Base-by-base conservation (phyloP, 768 basidiomycete genomes). In the Termitomyces sp. region DNA sequence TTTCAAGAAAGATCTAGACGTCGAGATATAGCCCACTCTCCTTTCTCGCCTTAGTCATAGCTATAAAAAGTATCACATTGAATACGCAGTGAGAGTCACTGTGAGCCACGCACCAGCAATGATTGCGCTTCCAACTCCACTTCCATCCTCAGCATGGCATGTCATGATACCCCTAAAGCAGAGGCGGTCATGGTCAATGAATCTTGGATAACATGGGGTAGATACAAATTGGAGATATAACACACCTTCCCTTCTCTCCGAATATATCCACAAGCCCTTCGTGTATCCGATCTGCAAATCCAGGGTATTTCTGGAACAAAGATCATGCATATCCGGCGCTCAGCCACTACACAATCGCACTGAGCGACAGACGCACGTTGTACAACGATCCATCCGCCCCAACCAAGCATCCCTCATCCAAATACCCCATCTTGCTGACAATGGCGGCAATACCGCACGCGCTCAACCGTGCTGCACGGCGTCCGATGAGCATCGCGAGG, bases 361-460 rank as follows among this genome's bases (percentile, higher is more conserved):
- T 24, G 4, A 17, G 22, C 1, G n/a, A 26, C 22, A 32, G 5
- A 74, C 87, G 58, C 58, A 94, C 93, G 64, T 95, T 96, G 71
- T 98, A 98, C 63, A 98, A 70, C n/a, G 87, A 90, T 3, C 96
- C 96, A 66, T 98, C 96, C 2, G 93, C 93, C 44, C 91, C 94
- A 19, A 96, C 91, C 2, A 79, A 72, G 67, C 94, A 95, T 0
- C 90, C 92, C 58, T 94, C 86, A 17, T 98, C 95, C 3, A 98
- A 75, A 64, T 93, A 92, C 0, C 87, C 90, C 85, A 90, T 95
- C 79, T 93, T 97, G 72, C 85, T 84, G 52, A 95, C 96, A 64
- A 99, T 90, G 10, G 97, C 90, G 2, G 94, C 96, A 62, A 99
- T 98, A 59, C 97, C 96, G 65, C 96, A 99, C 0, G 96, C 84